phyloP scores from a whole-genome alignment of 2,329 filamentous ascomycete genomes.

The Cladophialophora yegresii region DNA sequence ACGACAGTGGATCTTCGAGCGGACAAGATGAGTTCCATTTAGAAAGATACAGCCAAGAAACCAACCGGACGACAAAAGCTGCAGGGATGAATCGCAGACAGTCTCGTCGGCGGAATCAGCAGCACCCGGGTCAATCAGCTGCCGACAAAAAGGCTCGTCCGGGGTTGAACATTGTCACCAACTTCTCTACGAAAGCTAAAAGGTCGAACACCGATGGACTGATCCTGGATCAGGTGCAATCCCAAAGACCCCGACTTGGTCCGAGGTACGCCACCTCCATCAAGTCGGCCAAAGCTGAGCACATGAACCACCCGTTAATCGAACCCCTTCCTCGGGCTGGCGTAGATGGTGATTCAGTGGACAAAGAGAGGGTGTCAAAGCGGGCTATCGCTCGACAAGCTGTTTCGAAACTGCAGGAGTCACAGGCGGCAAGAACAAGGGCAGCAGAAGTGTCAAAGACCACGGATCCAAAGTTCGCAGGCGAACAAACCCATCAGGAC shows the following conservation, averaged over 20 bases:
- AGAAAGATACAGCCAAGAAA: slow-evolving; percentile 34
- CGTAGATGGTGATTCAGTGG: background rate
- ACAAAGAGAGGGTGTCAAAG: background rate
- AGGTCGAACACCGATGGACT: slow-evolving; percentile 26
- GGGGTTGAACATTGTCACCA: slow-evolving; percentile 48
- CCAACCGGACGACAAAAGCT: background rate
- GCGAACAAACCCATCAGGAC: background rate
- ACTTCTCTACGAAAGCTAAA: slow-evolving; percentile 40
- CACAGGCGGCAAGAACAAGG: slow-evolving; percentile 19
- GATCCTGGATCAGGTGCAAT: slow-evolving; percentile 31
- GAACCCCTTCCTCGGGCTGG: background rate
- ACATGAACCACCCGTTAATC: slow-evolving; percentile 17
- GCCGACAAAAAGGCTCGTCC: slow-evolving; percentile 39
- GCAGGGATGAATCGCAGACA: slow-evolving; percentile 9
- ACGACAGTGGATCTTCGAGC: slow-evolving; percentile 30
- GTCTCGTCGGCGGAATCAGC: slow-evolving; percentile 5
- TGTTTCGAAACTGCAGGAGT: slow-evolving; percentile 19
- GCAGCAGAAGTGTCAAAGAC: background rate
- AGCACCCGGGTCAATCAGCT: slow-evolving; percentile 1
- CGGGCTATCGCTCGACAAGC: slow-evolving; percentile 17
- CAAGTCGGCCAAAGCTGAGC: slow-evolving; percentile 33
- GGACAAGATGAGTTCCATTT: slow-evolving; percentile 36
- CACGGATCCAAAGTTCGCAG: background rate
- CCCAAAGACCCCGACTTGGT: slow-evolving; percentile 29
- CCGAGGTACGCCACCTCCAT: slow-evolving; percentile 28